Conservation (phyloP, 768 basidiomycete genomes). For the Naganishia randhawae region DNA sequence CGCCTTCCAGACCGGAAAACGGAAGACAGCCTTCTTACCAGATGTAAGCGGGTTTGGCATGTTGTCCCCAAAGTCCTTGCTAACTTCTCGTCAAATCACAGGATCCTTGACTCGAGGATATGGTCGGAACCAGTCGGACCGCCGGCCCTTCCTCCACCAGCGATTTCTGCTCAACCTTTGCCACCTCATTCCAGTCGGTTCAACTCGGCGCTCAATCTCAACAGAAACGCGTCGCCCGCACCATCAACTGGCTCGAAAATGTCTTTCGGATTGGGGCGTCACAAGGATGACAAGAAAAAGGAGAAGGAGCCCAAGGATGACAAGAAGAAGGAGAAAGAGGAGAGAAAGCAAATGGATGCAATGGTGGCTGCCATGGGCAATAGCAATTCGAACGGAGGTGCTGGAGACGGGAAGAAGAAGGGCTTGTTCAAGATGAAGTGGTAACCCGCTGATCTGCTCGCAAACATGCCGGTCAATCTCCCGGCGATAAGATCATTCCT, state of each 20-base stretch:
- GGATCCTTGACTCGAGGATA: constrained; percentile 48
- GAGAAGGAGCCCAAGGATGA: constrained; percentile 7
- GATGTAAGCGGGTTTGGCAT: neutral
- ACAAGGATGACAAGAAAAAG: constrained; percentile 29
- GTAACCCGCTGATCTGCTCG: neutral
- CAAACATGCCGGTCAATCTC: neutral
- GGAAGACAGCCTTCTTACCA: constrained; percentile 16
- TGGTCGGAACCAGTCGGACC: constrained; percentile 51
- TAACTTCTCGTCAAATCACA: constrained; percentile 17
- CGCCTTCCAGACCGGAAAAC: constrained; percentile 14
- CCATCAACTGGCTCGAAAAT: constrained; percentile 31
- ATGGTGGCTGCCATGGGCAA: neutral
- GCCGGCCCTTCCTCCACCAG: constrained; percentile 41
- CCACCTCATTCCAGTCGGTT: constrained; percentile 28
- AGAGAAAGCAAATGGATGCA: constrained; percentile 20
- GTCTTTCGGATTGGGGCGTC: constrained; percentile 18
- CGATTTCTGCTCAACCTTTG: constrained; percentile 21
- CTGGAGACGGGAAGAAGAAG: constrained; percentile 39
- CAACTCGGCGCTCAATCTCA: constrained; percentile 14
- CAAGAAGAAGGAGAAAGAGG: constrained; percentile 31
- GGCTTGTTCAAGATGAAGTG: constrained; percentile 39
- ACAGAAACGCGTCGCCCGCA: constrained; percentile 25
- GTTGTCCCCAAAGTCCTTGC: neutral
- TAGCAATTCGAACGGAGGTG: neutral
- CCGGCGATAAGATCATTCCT: too few relatives aligned